These are phyloP conservation scores for Colletotrichum magnum DNA, from an alignment of 2,329 filamentous ascomycete genomes.

Conservation along the genomic window DNA sequence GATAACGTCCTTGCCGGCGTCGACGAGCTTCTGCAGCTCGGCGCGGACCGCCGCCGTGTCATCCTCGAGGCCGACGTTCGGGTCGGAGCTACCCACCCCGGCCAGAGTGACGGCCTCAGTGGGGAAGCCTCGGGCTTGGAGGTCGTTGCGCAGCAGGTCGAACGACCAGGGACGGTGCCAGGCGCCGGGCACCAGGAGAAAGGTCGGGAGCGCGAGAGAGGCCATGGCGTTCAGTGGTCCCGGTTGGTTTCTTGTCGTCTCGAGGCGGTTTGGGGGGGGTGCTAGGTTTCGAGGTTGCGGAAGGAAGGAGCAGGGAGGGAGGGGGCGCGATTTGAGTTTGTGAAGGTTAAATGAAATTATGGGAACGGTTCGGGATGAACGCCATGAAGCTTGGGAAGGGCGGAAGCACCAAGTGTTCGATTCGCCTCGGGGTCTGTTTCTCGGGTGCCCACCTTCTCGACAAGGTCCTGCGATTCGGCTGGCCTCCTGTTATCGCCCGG, in stretches of 20 bases:
- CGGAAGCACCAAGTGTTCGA: too few species aligned
- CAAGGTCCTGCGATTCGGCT: too few species aligned
- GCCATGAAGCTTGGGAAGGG: too few species aligned
- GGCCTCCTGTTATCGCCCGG: too few species aligned
- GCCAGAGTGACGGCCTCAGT: slow-evolving; percentile 49
- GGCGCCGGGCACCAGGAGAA: slow-evolving; percentile 56
- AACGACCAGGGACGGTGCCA: slow-evolving; percentile 52
- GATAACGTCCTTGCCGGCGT: slow-evolving; percentile 55
- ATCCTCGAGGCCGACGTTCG: slow-evolving; percentile 43
- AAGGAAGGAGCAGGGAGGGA: too few species aligned
- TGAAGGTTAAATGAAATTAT: too few species aligned
- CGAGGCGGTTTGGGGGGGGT: too few species aligned
- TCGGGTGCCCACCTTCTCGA: too few species aligned
- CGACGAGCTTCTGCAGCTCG: slow-evolving; percentile 46
- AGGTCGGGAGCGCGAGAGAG: slow-evolving; percentile 36
- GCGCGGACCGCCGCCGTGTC: slow-evolving; percentile 51
- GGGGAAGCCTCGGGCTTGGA: slow-evolving; percentile 49
- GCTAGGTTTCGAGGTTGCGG: not conserved
- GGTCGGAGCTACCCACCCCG: slow-evolving; percentile 48
- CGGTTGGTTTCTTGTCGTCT: too few species aligned
- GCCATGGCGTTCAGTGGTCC: slow-evolving; percentile 8
- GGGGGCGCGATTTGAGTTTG: too few species aligned
- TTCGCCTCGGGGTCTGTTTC: too few species aligned
- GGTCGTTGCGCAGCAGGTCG: slow-evolving; percentile 46
- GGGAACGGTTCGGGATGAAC: too few species aligned